Percentiles rank a stretch among this genome's conserved stretches.
These are phyloP conservation scores for Parmales sp. DNA, from an alignment of 108 stramenopile genomes.

Conservation along the genomic window DNA sequence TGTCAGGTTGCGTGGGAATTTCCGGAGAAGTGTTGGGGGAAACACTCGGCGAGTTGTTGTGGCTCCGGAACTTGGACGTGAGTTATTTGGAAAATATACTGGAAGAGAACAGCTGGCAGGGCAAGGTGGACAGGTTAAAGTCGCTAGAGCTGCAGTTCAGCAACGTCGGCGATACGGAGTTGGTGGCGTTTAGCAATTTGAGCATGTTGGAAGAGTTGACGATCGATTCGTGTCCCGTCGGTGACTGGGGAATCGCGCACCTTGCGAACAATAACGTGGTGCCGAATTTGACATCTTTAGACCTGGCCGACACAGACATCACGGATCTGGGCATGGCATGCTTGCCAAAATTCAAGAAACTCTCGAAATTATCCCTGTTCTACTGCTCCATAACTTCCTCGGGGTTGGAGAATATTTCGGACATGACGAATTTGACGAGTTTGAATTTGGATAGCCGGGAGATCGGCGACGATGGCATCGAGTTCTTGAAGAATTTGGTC, in stretches of 20 bases:
- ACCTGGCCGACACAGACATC: constrained; percentile 69
- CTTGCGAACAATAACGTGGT: constrained; percentile 60
- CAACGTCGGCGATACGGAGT: constrained; percentile 54
- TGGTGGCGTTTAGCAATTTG: constrained; percentile 40
- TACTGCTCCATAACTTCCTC: constrained; percentile 65
- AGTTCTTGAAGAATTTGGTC: constrained; percentile 36
- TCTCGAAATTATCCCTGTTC: constrained; percentile 60
- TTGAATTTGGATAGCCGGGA: constrained; percentile 69
- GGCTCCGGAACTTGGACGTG: constrained; percentile 36
- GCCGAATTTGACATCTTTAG: constrained; percentile 58
- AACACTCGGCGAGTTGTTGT: constrained; percentile 31
- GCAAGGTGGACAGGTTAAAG: constrained; percentile 54
- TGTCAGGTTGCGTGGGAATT: constrained; percentile 60
- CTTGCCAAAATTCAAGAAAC: constrained; percentile 55
- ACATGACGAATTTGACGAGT: constrained; percentile 43
- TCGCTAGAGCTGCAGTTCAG: constrained; percentile 60
- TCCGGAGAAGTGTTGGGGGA: constrained; percentile 47
- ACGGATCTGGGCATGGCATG: constrained; percentile 59
- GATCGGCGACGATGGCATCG: constrained; percentile 60
- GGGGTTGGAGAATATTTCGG: constrained; percentile 49
- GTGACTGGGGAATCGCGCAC: constrained; percentile 60
- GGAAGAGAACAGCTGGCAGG: constrained; percentile 62
- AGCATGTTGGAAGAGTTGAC: constrained; percentile 62
- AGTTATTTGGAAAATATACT: constrained; percentile 68
- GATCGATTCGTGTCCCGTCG: constrained; percentile 60